These are phyloP conservation scores for Cryptosporidium ryanae DNA, from an alignment of 169 alveolate genomes.

Conservation along the genomic window DNA sequence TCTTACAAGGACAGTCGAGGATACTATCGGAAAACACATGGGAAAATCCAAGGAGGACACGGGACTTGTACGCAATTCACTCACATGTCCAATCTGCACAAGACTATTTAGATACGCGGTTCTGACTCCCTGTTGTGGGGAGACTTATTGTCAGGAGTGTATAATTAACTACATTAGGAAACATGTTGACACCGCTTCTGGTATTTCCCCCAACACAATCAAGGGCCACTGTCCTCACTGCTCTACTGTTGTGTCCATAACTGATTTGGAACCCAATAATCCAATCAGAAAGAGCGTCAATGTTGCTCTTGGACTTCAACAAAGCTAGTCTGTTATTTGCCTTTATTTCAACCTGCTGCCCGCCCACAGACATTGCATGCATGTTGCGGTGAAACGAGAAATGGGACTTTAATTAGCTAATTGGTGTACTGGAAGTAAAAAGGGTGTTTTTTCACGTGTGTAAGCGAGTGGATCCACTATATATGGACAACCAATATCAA, in stretches of 20 bases:
- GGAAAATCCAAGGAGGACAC: conserved; percentile 72
- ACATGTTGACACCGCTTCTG: conserved; percentile 61
- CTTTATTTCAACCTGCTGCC: neutral
- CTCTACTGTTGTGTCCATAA: conserved; percentile 67
- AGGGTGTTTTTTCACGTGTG: too few relatives aligned
- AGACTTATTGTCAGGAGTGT: conserved; percentile 83
- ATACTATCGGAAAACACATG: conserved; percentile 82
- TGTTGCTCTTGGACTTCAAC: conserved; percentile 73
- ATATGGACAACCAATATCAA: too few relatives aligned
- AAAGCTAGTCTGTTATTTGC: neutral
- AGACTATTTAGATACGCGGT: conserved; percentile 84
- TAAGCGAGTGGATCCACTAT: too few relatives aligned
- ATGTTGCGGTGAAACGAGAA: too few relatives aligned
- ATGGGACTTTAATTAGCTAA: too few relatives aligned
- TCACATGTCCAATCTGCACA: conserved; percentile 83
- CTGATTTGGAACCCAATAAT: conserved; percentile 71
- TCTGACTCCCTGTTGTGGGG: conserved; percentile 87
- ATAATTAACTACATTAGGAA: conserved; percentile 66
- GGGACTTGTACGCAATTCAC: conserved; percentile 50
- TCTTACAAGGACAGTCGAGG: conserved; percentile 86
- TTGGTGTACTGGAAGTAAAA: too few relatives aligned
- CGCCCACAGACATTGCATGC: neutral
- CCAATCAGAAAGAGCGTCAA: conserved; percentile 71
- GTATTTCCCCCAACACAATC: conserved; percentile 65
- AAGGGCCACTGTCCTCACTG: conserved; percentile 70